These are phyloP conservation scores for Staphylotrichum tortipilum DNA, from an alignment of 495 filamentous ascomycete species.

Conservation along the genomic window DNA sequence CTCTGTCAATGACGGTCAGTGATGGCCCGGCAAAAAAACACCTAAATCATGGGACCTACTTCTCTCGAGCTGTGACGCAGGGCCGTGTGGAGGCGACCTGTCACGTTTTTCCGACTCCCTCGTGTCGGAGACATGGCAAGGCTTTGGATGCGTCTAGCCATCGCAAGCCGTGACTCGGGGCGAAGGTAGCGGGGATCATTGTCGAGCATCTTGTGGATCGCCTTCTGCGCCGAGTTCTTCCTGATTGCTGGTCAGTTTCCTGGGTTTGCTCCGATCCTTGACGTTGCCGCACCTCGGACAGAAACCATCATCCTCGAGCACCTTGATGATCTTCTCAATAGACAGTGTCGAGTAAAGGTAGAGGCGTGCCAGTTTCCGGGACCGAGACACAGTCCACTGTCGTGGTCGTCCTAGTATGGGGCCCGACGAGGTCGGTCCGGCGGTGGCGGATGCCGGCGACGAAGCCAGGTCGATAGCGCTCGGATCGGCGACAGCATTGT, in stretches of 20 bases:
- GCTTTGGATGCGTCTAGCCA: constrained; percentile 29
- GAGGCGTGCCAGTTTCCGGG: constrained; percentile 37
- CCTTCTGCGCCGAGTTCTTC: constrained; percentile 43
- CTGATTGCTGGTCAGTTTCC: constrained; percentile 16
- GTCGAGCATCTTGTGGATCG: constrained; percentile 37
- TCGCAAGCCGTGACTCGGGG: constrained; percentile 35
- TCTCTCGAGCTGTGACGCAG: background rate
- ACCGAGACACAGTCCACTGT: constrained; percentile 36
- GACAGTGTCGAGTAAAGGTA: constrained; percentile 39
- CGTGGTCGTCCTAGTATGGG: constrained; percentile 35
- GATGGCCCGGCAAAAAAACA: background rate
- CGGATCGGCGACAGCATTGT: background rate
- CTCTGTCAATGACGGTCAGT: background rate
- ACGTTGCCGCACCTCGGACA: constrained; percentile 25
- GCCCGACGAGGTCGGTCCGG: constrained; percentile 13
- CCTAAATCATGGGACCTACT: background rate
- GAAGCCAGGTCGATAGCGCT: constrained; percentile 11
- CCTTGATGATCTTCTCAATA: constrained; percentile 35
- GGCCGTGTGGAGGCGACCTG: background rate
- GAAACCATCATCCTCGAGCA: constrained; percentile 35
- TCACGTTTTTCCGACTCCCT: constrained; percentile 1
- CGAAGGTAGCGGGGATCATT: constrained; percentile 42
- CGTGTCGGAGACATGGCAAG: constrained; percentile 18
- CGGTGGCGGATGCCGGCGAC: constrained; percentile 7
- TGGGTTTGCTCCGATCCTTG: too few species aligned